Conservation (phyloP, 306 rosid species). For the Cyamopsis tetragonoloba region DNA sequence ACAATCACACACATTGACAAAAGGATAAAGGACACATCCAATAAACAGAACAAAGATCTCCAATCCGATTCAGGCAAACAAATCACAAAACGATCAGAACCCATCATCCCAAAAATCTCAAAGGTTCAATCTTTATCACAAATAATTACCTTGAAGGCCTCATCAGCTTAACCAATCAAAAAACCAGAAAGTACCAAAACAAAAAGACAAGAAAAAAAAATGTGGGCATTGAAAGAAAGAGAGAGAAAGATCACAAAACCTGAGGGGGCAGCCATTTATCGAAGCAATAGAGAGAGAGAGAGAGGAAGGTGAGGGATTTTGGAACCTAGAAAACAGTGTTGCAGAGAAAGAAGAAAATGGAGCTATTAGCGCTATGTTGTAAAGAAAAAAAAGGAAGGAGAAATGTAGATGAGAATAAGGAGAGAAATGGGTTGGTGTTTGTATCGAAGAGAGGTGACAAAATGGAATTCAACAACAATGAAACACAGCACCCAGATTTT, state of each 20-base stretch:
- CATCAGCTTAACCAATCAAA: background rate
- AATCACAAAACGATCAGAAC: constrained; percentile 1
- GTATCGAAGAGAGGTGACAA: background rate
- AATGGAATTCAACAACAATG: constrained; percentile 21
- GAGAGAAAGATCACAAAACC: constrained; percentile 44
- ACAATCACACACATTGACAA: background rate
- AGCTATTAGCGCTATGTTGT: background rate
- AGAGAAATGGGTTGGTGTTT: constrained; percentile 32
- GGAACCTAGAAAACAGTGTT: constrained; percentile 34
- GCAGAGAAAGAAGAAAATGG: constrained; percentile 10
- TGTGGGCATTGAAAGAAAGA: background rate
- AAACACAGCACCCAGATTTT: constrained; percentile 8
- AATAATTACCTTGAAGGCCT: background rate
- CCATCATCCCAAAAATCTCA: background rate
- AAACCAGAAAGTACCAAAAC: background rate
- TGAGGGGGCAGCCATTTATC: constrained; percentile 50
- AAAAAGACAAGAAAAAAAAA: background rate
- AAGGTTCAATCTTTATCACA: constrained; percentile 39
- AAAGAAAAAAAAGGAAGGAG: background rate
- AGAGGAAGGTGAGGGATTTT: background rate
- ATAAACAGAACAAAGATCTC: constrained; percentile 20
- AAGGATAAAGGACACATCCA: background rate
- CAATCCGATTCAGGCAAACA: constrained; percentile 26
- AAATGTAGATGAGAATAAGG: constrained; percentile 29
- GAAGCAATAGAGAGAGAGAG: no score